A percentile compares a stretch with the other conserved stretches of the same genome.
Conservation (phyloP, 208 protist genomes). For the Sergeia podlipaevii region DNA sequence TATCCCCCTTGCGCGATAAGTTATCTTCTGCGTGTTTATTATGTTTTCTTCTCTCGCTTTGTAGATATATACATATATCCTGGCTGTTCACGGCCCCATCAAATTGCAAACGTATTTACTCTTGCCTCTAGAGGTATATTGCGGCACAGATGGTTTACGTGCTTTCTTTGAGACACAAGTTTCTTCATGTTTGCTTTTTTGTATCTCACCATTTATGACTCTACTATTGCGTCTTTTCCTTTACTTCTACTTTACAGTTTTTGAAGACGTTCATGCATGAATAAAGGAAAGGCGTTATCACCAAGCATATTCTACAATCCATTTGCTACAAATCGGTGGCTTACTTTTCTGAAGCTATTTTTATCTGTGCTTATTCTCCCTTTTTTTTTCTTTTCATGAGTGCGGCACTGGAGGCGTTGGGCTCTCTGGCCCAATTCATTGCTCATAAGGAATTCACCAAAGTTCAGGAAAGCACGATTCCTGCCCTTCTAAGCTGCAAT, state of each 20-base stretch:
- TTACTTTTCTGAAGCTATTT: background rate
- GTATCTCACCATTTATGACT: constrained; percentile 3
- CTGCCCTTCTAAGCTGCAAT: constrained; percentile 38
- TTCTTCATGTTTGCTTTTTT: constrained; percentile 13
- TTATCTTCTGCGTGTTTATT: no score
- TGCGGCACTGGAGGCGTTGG: constrained; percentile 18
- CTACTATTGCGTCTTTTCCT: constrained; percentile 2
- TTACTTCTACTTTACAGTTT: constrained; percentile 3
- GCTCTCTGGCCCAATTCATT: constrained; percentile 41
- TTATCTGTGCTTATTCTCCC: background rate
- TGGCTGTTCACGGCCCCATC: no score
- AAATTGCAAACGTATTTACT: no score
- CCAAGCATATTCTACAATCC: no score
- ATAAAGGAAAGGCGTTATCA: no score
- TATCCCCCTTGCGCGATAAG: constrained; percentile 20
- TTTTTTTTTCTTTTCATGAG: constrained; percentile 6
- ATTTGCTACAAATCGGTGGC: no score
- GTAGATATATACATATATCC: no score
- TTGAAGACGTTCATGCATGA: background rate
- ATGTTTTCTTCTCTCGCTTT: constrained; percentile 8
- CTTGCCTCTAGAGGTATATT: no score
- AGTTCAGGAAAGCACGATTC: constrained; percentile 72
- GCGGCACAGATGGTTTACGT: no score
- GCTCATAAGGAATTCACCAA: constrained; percentile 51
- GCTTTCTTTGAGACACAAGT: background rate